Base-by-base conservation (phyloP, 768 basidiomycete species). In the Lentinula sp. region DNA sequence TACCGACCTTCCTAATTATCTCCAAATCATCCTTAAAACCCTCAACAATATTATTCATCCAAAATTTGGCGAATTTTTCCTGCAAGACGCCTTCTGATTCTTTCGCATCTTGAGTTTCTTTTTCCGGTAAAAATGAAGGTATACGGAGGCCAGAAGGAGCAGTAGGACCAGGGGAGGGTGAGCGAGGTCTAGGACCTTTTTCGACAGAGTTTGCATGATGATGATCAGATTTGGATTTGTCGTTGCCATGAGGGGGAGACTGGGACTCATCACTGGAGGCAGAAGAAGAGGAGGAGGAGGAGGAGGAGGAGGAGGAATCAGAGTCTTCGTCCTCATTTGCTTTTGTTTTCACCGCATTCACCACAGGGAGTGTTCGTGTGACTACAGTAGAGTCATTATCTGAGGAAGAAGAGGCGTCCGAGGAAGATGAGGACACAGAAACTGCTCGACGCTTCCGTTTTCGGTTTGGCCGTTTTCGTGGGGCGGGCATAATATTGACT, bases 1-100 rank as follows among this genome's bases (percentile, higher is more conserved):
- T 41, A 71, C 80, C 42, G 57, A 90, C 92, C 80, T 92, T 90
- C 36, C 87, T 84, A 66, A 94, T 86, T 66, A 86, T 81, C 66
- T 92, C 90, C n/a, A 94, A 76, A 70, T 94, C 93, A 50, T 89
- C 86, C 63, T 82, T 83, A 73, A 94, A 95, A 10, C 84, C 91
- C 69, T 93, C 90, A 1, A 86, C 89, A 6, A 93, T 81, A 0
- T 87, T 84, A 2, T 84, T 74, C 91, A 94, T 92, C 92, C 92
- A 94, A 68, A 94, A 93, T 70, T 87, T 86, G 59, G 87, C 77
- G 70, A 94, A 94, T 48, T 78, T 82, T 37, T 83, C 83, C 67
- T 85, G 86, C 68, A 93, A 70, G 7, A 70, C 68, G 48, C 80
- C 74, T 62, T 92, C 87, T 35, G 76, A 71, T 50, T 77, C 71